Percentiles rank a stretch among this genome's conserved stretches.
Conservation (phyloP, 495 filamentous ascomycete genomes). For the Aspergillus hancockii region DNA sequence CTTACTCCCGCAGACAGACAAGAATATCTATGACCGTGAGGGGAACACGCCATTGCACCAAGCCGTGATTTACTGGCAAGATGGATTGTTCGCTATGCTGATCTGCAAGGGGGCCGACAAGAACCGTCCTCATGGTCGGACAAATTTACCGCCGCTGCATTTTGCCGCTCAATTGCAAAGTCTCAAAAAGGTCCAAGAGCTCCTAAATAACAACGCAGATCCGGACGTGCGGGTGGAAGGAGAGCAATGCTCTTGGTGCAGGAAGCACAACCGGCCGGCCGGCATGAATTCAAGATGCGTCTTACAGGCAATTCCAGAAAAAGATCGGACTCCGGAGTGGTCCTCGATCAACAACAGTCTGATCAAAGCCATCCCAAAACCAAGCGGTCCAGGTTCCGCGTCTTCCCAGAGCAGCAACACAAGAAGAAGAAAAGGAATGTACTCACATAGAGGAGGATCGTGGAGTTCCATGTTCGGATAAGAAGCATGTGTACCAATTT, state of each 20-base stretch:
- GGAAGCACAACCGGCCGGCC: not conserved
- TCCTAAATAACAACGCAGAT: not conserved
- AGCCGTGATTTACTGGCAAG: not conserved
- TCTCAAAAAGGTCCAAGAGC: not conserved
- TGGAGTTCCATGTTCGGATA: too few relatives aligned
- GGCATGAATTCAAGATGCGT: constrained; percentile 1
- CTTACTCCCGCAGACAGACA: not conserved
- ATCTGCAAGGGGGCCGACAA: not conserved
- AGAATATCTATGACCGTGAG: not conserved
- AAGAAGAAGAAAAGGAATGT: too few relatives aligned
- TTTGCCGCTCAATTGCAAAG: not conserved
- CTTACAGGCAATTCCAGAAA: not conserved
- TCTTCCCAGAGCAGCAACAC: too few relatives aligned
- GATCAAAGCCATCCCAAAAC: too few relatives aligned
- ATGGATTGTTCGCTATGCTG: not conserved
- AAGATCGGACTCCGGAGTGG: too few relatives aligned
- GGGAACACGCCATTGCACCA: constrained; percentile 7
- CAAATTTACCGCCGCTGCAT: constrained; percentile 1
- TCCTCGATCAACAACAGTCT: too few relatives aligned
- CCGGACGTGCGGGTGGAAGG: not conserved
- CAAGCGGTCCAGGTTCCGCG: too few relatives aligned
- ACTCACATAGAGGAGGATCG: too few relatives aligned
- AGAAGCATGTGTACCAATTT: too few relatives aligned
- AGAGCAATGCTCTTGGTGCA: not conserved
- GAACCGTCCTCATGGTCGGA: not conserved